Base-by-base conservation (phyloP, 164 flowering plant species). In the Hamamelis virginiana region DNA sequence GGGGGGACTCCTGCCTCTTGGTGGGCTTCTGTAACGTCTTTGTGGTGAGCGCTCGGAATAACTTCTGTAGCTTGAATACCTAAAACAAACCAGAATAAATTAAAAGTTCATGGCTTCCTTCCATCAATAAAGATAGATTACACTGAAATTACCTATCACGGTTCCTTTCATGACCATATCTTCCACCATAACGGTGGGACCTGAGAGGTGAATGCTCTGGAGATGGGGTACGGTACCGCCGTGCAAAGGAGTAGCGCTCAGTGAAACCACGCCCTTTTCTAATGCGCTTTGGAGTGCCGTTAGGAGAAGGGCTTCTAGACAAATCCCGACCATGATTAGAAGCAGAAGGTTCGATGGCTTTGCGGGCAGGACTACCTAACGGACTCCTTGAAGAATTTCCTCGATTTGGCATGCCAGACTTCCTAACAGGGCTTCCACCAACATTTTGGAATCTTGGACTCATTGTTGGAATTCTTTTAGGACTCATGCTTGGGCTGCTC, bases 191-290 rank as follows among this genome's bases (percentile, higher is more conserved):
- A 63, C 41, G 72, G 73, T 76, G 69, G 59, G 80, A 70, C 67
- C 85, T 75, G 38, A 71, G 80, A 48, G 83, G 83, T 9, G 89
- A 81, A 55, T 78, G 86, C 53, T 80, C 85, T 60, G 97, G 97
- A 71, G 95, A 89, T 47, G 97, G 97, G 26, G 96, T 92, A 25
- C 91, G 87, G 66, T 90, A 92, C 14, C 85, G 82, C 23, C 97
- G 95, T 61, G 86, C 96, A 82, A 75, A 89, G 22, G 96, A 76
- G 75, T 77, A 92, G 12, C 74, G 81, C 5, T 90, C 90, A 65
- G 92, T 92, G 68, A 92, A 92, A 41, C 96, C 97, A 74, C 97
- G 96, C 14, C 97, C 97, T 78, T 85, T 90, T 65, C 96, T 84
- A 66, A 90, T 64, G 18, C 94, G 96, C 76, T 89, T 87, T 26